Evolutionary conservation across 306 rosid species (phyloP), one percentile per base, ranked within the genome.

Genomic region (Benincasa hispida): DNA sequence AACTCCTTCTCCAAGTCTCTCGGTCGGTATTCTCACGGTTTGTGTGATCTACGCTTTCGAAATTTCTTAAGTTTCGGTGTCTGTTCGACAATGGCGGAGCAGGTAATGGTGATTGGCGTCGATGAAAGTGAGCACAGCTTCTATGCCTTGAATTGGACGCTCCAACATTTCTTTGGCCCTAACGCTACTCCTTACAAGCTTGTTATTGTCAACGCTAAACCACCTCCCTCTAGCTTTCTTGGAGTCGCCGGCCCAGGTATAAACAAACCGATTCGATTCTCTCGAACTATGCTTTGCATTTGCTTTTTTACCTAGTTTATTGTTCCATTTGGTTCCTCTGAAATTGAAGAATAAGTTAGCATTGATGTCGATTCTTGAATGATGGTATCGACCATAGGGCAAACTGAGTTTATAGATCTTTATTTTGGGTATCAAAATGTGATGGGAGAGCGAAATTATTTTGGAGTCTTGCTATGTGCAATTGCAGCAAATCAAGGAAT

Each of bases 61-160:
- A 6, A 39, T 60, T 60, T 60, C 39, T 60, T 1, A 5, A 48
- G 2, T n/a, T 21, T 32, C 28, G 41, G 9, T 39, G 51, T 73
- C 45, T 28, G 76, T 27, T 75, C 30, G 79, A 56, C 60, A 77
- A 85, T 82, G 88, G 84, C 67, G 32, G 74, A 75, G 74, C 77
- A 78, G 67, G 74, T 85, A 74, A 80, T 82, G 76, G 77, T 85
- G 53, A 53, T 80, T 2, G 86, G 80, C 1, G 34, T 84, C 34
- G 82, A 82, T 25, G 86, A 85, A 47, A 80, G 83, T 50, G 81
- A 78, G 18, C 86, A 77, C 47, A 80, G 88, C 75, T 82, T 81
- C 51, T 72, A 78, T 51, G 86, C 89, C 13, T 59, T 86, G 76
- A 48, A 83, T 60, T 81, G 89, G 89, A 78, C 84, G 3, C 74